These are phyloP conservation scores for Stephanodiscus minutulus DNA, from an alignment of 108 stramenopile genomes.

Conservation along the genomic window DNA sequence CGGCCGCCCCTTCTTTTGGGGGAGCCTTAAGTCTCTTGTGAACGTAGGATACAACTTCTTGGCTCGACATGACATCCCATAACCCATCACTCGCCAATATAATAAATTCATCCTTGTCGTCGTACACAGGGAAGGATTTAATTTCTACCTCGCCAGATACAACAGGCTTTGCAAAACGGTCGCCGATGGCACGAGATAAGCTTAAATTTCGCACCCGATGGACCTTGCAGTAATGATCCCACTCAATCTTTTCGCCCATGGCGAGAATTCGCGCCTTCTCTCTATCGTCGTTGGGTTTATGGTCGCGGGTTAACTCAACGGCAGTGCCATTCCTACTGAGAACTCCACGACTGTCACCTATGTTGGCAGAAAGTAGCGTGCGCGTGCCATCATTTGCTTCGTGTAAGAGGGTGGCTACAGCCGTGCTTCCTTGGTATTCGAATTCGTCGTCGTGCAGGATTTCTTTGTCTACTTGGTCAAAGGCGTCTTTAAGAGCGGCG, in stretches of 20 bases:
- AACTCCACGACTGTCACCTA: slow-evolving; percentile 95
- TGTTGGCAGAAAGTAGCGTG: slow-evolving; percentile 90
- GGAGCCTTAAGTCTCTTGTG: slow-evolving; percentile 49
- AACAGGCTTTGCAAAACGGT: slow-evolving; percentile 71
- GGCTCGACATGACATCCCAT: slow-evolving; percentile 96
- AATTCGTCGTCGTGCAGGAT: slow-evolving; percentile 61
- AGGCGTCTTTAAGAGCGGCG: slow-evolving; percentile 61
- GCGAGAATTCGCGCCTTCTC: slow-evolving; percentile 65
- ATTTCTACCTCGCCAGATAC: slow-evolving; percentile 80
- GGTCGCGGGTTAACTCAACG: slow-evolving; percentile 69
- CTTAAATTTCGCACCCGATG: slow-evolving; percentile 78
- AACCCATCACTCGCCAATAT: slow-evolving; percentile 92
- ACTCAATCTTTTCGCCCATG: slow-evolving; percentile 66
- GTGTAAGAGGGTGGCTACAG: slow-evolving; percentile 87
- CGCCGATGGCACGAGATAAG: slow-evolving; percentile 78
- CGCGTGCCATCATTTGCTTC: slow-evolving; percentile 64
- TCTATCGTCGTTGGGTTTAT: slow-evolving; percentile 72
- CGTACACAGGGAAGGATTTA: slow-evolving; percentile 46
- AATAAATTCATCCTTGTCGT: slow-evolving; percentile 51
- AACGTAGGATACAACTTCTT: slow-evolving; percentile 93
- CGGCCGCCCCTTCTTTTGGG: slow-evolving; percentile 44
- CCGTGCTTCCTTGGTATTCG: slow-evolving; percentile 91
- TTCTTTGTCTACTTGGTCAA: slow-evolving; percentile 70
- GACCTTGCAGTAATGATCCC: slow-evolving; percentile 59
- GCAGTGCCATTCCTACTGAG: slow-evolving; percentile 74